Percentiles rank a stretch among this genome's conserved stretches.
phyloP scores from a whole-genome alignment of 2,329 filamentous ascomycete genomes.

The Microdochium bolleyi region DNA sequence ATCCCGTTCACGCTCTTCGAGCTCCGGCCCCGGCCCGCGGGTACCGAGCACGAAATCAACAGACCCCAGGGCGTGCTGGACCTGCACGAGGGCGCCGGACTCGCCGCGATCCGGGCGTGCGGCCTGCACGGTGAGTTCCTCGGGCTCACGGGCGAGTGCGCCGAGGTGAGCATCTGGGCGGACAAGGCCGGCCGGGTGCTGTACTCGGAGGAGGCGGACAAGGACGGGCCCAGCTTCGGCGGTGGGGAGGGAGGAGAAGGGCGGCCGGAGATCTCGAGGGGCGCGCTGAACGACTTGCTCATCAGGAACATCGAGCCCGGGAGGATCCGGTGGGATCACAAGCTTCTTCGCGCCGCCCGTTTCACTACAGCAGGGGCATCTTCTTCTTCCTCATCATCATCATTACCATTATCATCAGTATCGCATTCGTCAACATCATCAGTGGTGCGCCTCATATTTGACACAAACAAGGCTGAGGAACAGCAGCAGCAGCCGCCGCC shows the following conservation, averaged over 20 bases:
- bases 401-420: too few species aligned
- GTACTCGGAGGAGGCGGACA: conserved; percentile 11
- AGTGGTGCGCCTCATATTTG: not conserved
- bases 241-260: too few species aligned
- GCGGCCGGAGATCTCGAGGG: conserved; percentile 30
- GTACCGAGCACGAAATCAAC: conserved; percentile 12
- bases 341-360: conserved; percentile 13
- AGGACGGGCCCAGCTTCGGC: too few species aligned
- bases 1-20: conserved; percentile 21
- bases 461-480: not conserved
- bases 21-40: conserved; percentile 5
- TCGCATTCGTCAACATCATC: not conserved
- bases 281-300: conserved; percentile 24
- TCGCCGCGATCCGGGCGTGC: conserved; percentile 32
- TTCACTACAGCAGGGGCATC: not conserved
- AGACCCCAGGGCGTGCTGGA: conserved; percentile 35
- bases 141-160: conserved; percentile 30
- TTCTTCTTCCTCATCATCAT: too few species aligned
- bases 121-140: conserved; percentile 35
- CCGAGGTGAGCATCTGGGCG: conserved; percentile 27
- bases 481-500: not conserved
- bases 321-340: conserved; percentile 28
- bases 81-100: conserved; percentile 36
- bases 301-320: conserved; percentile 18
- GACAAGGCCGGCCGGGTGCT: conserved; percentile 18